A percentile compares a stretch with the other conserved stretches of the same genome.
phyloP scores from a whole-genome alignment of 1,139 yeast genomes.

The Zygoascus meyerae region DNA sequence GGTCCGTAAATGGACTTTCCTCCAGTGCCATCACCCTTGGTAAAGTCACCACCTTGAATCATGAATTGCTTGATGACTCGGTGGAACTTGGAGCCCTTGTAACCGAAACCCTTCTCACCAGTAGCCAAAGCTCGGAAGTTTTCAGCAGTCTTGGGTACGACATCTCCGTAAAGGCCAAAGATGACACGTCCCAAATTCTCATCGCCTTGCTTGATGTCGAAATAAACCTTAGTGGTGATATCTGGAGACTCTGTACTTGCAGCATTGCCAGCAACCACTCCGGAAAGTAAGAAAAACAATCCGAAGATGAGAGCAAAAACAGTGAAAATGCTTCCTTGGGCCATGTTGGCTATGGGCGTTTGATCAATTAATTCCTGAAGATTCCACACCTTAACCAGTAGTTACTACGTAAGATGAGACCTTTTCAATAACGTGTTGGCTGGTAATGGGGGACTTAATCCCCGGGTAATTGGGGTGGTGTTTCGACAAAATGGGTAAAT shows the following conservation, averaged over 20 bases:
- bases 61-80: constrained; percentile 89
- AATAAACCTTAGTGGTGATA: constrained; percentile 71
- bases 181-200: constrained; percentile 61
- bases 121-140: constrained; percentile 65
- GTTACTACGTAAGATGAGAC: neutral
- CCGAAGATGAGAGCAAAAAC: constrained; percentile 23
- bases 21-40: constrained; percentile 88
- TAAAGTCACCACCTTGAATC: constrained; percentile 98
- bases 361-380: no score
- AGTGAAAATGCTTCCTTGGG: constrained; percentile 22
- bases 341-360: no score
- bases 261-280: constrained; percentile 18
- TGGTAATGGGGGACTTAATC: neutral
- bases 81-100: constrained; percentile 83
- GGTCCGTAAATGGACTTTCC: constrained; percentile 92
- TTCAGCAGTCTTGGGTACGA: constrained; percentile 89
- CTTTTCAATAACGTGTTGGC: neutral
- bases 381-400: neutral
- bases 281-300: constrained; percentile 19
- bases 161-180: constrained; percentile 79
- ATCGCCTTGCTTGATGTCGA: constrained; percentile 81
- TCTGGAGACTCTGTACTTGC: constrained; percentile 33
- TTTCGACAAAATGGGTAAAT: neutral
- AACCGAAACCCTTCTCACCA: constrained; percentile 79
- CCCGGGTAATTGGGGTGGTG: neutral